Evolutionary conservation across 176 grass and related monocot genomes (phyloP).

Genomic region (Juncus effusus): DNA sequence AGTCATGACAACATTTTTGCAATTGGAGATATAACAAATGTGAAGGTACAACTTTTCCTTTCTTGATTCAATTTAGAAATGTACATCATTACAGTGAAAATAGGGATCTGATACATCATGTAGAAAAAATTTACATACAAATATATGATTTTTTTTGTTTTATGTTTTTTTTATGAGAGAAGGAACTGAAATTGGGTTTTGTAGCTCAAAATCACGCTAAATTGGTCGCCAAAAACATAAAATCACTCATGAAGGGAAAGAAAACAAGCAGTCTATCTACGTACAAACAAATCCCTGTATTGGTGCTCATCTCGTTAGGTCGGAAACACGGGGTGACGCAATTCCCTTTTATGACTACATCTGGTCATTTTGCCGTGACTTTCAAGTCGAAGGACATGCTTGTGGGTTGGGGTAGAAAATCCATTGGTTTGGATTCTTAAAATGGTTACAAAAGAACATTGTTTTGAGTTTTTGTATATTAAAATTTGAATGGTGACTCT

Average conservation of each 20-base stretch:
- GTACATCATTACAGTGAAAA: too few species aligned
- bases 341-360: constrained; percentile 37
- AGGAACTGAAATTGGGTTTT: constrained; percentile 71
- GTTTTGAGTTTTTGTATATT: too few species aligned
- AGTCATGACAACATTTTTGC: constrained; percentile 62
- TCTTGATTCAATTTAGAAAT: too few species aligned
- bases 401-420: constrained; percentile 44
- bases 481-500: too few species aligned
- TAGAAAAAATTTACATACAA: too few species aligned
- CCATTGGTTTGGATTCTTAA: constrained; percentile 43
- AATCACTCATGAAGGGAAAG: constrained; percentile 35
- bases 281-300: constrained; percentile 27
- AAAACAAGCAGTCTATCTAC: constrained; percentile 34
- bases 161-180: neutral
- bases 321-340: constrained; percentile 52
- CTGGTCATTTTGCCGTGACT: constrained; percentile 41
- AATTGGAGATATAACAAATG: constrained; percentile 70
- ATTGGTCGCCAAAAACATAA: constrained; percentile 55
- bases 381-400: constrained; percentile 59
- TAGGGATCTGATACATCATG: too few species aligned
- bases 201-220: constrained; percentile 46
- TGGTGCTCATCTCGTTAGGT: constrained; percentile 55
- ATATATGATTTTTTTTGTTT: too few species aligned
- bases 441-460: neutral
- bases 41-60: constrained; percentile 44